A percentile compares a stretch with the other conserved stretches of the same genome.
Evolutionary conservation across 495 filamentous ascomycete genomes (phyloP).

Genomic region (Hypomontagnella monticulosa): DNA sequence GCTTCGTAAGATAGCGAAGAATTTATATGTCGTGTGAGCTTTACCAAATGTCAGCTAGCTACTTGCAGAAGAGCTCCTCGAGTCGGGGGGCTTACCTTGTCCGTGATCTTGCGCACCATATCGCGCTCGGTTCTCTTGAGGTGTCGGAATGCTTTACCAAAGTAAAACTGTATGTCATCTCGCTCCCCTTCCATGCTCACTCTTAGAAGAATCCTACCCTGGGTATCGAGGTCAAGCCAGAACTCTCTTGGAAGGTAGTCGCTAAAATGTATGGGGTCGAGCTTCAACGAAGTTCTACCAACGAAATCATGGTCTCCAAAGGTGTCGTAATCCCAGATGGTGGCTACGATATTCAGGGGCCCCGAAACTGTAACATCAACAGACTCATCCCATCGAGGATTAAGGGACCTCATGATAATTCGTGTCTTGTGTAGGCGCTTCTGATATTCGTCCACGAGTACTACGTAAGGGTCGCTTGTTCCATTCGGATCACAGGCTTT

Average conservation of each 20-base stretch:
- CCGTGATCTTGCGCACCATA: slow-evolving; percentile 97
- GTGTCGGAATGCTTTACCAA: slow-evolving; percentile 94
- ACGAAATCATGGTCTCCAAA: slow-evolving; percentile 98
- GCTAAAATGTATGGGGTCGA: slow-evolving; percentile 93
- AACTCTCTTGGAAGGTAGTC: slow-evolving; percentile 96
- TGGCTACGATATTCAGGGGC: slow-evolving; percentile 92
- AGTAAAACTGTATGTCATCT: slow-evolving; percentile 98
- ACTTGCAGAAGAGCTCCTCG: background rate
- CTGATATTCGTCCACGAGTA: slow-evolving; percentile 96
- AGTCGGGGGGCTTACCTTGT: slow-evolving; percentile 74
- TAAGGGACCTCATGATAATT: slow-evolving; percentile 89
- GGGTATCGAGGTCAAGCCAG: slow-evolving; percentile 97
- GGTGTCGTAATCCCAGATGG: slow-evolving; percentile 98
- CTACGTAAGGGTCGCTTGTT: slow-evolving; percentile 95
- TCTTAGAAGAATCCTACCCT: slow-evolving; percentile 86
- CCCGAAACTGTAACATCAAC: slow-evolving; percentile 95
- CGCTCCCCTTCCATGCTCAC: slow-evolving; percentile 99
- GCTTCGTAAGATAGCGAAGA: slow-evolving; percentile 85
- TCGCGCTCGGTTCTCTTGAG: slow-evolving; percentile 95
- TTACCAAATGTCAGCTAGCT: slow-evolving; percentile 37
- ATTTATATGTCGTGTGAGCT: slow-evolving; percentile 96
- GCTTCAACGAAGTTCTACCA: slow-evolving; percentile 90
- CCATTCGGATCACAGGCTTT: slow-evolving; percentile 97
- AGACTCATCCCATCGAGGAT: slow-evolving; percentile 97
- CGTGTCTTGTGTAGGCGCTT: slow-evolving; percentile 96